Evolutionary conservation across 2,329 filamentous ascomycete species (phyloP).

Genomic region (Talaromyces piceae): DNA sequence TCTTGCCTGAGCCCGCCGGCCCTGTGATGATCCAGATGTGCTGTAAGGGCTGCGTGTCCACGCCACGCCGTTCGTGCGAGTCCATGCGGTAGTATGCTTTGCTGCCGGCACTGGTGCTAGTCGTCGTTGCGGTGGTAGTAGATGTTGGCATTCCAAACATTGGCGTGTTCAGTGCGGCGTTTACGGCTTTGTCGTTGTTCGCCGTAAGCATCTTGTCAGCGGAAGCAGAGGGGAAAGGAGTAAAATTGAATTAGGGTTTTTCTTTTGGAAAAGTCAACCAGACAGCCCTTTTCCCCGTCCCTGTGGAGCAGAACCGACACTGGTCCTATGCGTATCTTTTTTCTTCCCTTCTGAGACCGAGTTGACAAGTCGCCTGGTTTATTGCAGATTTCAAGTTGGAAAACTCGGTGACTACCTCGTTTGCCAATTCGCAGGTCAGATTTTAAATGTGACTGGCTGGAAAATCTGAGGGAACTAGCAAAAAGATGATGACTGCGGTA

Average conservation of each 20-base stretch:
- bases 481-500: background rate
- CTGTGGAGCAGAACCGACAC: too few relatives aligned
- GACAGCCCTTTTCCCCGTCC: too few relatives aligned
- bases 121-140: too few relatives aligned
- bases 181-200: slow-evolving; percentile 8
- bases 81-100: slow-evolving; percentile 5
- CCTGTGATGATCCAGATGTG: slow-evolving; percentile 78
- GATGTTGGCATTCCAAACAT: slow-evolving; percentile 6
- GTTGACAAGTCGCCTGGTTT: too few relatives aligned
- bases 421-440: background rate
- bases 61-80: background rate
- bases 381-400: too few relatives aligned
- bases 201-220: slow-evolving; percentile 10
- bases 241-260: background rate
- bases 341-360: too few relatives aligned
- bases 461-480: background rate
- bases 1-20: slow-evolving; percentile 73
- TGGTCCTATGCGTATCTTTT: too few relatives aligned
- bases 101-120: too few relatives aligned
- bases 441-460: background rate
- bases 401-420: too few relatives aligned
- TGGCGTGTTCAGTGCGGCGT: slow-evolving; percentile 10
- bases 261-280: too few relatives aligned
- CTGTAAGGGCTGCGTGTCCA: slow-evolving; percentile 31
- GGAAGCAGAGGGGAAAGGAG: background rate